phyloP scores from a whole-genome alignment of 2,329 filamentous ascomycete species.

The Knoxdaviesia proteae region DNA sequence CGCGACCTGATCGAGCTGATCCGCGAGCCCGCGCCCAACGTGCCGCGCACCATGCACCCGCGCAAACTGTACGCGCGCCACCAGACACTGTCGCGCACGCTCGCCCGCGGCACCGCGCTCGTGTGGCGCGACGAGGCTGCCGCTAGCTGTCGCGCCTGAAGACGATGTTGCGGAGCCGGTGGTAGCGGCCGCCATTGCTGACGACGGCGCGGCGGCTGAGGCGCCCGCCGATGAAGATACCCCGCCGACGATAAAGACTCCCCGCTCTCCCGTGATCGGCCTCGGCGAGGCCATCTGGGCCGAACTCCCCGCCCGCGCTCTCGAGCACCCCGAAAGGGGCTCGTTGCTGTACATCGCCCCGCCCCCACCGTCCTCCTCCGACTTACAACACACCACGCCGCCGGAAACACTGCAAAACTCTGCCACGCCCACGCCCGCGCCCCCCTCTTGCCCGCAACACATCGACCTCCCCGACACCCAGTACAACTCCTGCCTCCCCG shows the following conservation, averaged over 20 bases:
- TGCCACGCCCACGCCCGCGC: too few species aligned
- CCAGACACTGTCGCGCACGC: background rate
- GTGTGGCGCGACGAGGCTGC: conserved; percentile 19
- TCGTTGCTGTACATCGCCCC: too few species aligned
- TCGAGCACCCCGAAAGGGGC: too few species aligned
- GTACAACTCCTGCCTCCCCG: conserved; percentile 18
- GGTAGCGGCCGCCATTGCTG: too few species aligned
- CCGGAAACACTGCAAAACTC: too few species aligned
- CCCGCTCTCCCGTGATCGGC: too few species aligned
- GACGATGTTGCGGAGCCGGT: too few species aligned
- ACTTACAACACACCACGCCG: too few species aligned
- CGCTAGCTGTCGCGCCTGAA: background rate
- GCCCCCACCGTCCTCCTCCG: too few species aligned
- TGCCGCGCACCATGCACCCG: conserved; percentile 7
- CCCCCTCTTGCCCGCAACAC: background rate
- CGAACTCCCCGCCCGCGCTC: too few species aligned
- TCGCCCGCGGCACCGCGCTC: conserved; percentile 6
- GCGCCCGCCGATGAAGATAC: conserved; percentile 21
- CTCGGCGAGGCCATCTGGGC: too few species aligned
- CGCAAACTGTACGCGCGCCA: conserved; percentile 2
- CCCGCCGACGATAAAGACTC: too few species aligned
- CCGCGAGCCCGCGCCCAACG: conserved; percentile 2
- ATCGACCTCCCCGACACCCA: conserved; percentile 16
- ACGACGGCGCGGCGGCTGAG: conserved; percentile 3
- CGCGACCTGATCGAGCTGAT: conserved; percentile 11